Evolutionary conservation across 345 rosid species (phyloP), one percentile per base, ranked within the genome.

Genomic region (Brassica juncea): DNA sequence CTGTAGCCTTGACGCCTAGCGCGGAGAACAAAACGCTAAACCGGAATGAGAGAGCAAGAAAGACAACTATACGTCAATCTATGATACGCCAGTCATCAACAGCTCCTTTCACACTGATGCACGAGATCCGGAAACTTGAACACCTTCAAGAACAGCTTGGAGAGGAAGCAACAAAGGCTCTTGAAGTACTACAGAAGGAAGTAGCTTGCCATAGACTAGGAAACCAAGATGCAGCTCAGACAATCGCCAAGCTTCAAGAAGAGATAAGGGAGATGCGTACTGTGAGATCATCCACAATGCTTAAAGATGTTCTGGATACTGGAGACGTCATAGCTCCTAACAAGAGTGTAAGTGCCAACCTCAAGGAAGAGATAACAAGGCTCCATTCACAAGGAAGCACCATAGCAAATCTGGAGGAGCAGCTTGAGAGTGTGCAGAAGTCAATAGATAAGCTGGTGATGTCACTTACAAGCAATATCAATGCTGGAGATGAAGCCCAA

Each of bases 221-320:
- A 60, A 96, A 96, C 78, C 99, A 96, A 86, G 97, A 96, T 88
- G 99, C 99, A 80, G 99, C 99, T 2, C 97, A 96, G 86, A 96
- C 99, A 23, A 87, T 96, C 52, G 98, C 98, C 14, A 96, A 91
- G 86, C 86, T 96, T 77, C 99, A 93, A 80, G 97, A 93, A 77
- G 99, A 96, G 84, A 96, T 96, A 77, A 85, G 91, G 83, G 99
- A 87, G 70, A 93, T 96, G 97, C 90, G 90, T 64, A 75, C 95
- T 58, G 87, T 89, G 73, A 86, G 82, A 77, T 3, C 74, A 49
- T 76, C 84, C 11, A 72, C 90, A 32, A 70, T 78, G 74, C 80
- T 88, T 12, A 85, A 88, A 77, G 94, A 84, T 70, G 82, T 90
- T 73, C 6, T 5, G 37, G 87, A 84, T 81, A 82, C 84, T 70